Evolutionary conservation across 1,284 basidiomycete species (phyloP), one percentile per base, ranked within the genome.

Genomic region (Pseudozyma tsukubaensis): DNA sequence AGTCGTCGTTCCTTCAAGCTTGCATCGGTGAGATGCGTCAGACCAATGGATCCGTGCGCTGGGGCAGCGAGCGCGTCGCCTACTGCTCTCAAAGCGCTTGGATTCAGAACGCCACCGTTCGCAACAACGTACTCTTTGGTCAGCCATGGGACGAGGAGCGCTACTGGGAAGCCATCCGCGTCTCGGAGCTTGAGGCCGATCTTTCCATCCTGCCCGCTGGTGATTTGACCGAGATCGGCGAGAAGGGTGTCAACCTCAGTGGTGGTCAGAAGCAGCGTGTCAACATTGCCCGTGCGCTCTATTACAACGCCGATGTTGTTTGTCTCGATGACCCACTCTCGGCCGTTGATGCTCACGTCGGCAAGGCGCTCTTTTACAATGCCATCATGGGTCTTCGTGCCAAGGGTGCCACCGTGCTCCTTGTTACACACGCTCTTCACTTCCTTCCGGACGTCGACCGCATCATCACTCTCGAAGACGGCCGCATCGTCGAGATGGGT

Each of bases 21-120:
- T 75, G 75, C 55, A 72, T 83, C 24, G 83, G 83, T 34, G 83
- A 84, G 72, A 83, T 84, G 79, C 69, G 71, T 13, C 61, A 72
- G 60, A 71, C 62, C 10, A 19, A 37, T 2, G 83, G 83, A 12
- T 58, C 69, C 4, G 72, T 84, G 11, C 75, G 65, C 12, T 84
- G 81, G 82, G 78, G 80, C n/a, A 70, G 72, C 29, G 56, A 76
- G 48, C 65, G 73, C 32, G 74, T 94, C 1, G 91, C 89, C 0
- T 95, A 94, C 85, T 94, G 92, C 82, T 89, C 92, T 4, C 93
- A 94, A 83, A 89, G 87, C 24, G 91, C 93, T 1, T 96, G 94
- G 93, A 94, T 96, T 57, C 93, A 94, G 83, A 93, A 92, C 79
- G 90, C 91, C 0, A 89, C 91, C 3, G 76, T 94, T 71, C 90